A percentile compares a stretch with the other conserved stretches of the same genome.
Evolutionary conservation across 805 yeast genomes (phyloP).

Genomic region (Monosporozyma solicola): DNA sequence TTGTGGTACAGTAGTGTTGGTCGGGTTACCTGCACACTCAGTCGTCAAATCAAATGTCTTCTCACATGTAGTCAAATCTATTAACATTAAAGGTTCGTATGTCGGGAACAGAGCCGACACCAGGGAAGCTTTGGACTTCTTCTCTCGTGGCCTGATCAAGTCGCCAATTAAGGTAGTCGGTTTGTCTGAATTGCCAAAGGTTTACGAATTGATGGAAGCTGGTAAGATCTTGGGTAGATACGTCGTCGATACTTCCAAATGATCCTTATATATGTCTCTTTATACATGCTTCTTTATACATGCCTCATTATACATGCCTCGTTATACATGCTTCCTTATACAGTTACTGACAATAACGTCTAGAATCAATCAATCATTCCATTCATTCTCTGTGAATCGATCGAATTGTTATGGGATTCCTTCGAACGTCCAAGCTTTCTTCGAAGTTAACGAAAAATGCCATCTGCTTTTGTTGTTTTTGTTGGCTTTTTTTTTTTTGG

Average conservation of each 20-base stretch:
- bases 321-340: too few species aligned
- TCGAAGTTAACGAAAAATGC: too few species aligned
- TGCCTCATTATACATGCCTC: too few species aligned
- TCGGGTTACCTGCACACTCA: conserved; percentile 74
- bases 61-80: conserved; percentile 60
- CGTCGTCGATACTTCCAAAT: conserved; percentile 71
- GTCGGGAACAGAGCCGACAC: conserved; percentile 87
- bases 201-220: conserved; percentile 47
- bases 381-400: too few species aligned
- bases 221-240: conserved; percentile 65
- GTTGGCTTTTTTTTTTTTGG: too few species aligned
- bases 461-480: too few species aligned
- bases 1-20: conserved; percentile 60
- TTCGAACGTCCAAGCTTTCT: too few species aligned
- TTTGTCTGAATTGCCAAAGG: conserved; percentile 42
- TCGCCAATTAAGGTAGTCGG: conserved; percentile 56
- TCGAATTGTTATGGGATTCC: too few species aligned
- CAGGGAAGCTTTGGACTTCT: conserved; percentile 63
- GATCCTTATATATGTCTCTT: not conserved
- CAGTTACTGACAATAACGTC: too few species aligned
- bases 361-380: too few species aligned
- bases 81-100: conserved; percentile 67
- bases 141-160: conserved; percentile 53
- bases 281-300: not conserved
- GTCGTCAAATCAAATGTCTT: conserved; percentile 57